Evolutionary conservation across 805 yeast genomes (phyloP).

Genomic region (Metschnikowia lunata): DNA sequence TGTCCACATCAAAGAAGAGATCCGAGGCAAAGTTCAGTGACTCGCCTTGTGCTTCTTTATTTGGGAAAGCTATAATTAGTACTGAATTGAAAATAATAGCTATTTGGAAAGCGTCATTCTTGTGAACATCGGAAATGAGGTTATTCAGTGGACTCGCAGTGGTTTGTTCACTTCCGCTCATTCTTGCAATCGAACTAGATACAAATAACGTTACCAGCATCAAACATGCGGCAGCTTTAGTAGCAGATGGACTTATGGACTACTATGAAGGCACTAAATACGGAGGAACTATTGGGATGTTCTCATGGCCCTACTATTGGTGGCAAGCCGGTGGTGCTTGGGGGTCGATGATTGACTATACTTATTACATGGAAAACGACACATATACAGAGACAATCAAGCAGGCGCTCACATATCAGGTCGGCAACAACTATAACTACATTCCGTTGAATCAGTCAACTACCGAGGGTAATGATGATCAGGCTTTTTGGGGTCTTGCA

Average conservation of each 20-base stretch:
- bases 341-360: conserved; percentile 80
- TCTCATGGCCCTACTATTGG: conserved; percentile 91
- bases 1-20: no score
- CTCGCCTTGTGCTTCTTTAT: no score
- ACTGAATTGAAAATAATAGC: no score
- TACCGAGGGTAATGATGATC: conserved; percentile 97
- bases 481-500: conserved; percentile 94
- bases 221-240: conserved; percentile 50
- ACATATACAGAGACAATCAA: conserved; percentile 58
- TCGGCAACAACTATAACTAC: conserved; percentile 61
- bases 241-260: conserved; percentile 72
- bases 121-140: no score
- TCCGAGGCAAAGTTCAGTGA: no score
- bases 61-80: no score
- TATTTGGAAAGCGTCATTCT: no score
- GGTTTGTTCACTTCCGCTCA: not conserved
- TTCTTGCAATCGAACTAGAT: conserved; percentile 29
- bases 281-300: conserved; percentile 86
- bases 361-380: conserved; percentile 64
- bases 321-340: conserved; percentile 98
- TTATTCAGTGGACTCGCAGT: no score
- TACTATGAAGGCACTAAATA: conserved; percentile 65
- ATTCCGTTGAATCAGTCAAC: conserved; percentile 85
- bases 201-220: conserved; percentile 43
- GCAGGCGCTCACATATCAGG: conserved; percentile 66